phyloP scores from a whole-genome alignment of 495 filamentous ascomycete species.

The Daldinia bambusicola region DNA sequence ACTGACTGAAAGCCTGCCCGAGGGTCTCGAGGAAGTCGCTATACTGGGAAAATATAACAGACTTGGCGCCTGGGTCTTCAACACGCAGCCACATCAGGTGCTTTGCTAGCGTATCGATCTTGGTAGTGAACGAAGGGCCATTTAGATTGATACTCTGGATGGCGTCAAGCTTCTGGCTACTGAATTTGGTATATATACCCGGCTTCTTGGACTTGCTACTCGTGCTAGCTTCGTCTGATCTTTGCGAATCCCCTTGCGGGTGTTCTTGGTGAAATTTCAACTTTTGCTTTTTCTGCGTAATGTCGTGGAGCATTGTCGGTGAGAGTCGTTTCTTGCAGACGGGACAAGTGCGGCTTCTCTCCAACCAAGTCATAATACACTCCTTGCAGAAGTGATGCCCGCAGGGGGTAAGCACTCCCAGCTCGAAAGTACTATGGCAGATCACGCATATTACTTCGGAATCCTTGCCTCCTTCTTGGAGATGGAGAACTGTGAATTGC shows the following conservation, averaged over 20 bases:
- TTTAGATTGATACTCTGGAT: constrained; percentile 85
- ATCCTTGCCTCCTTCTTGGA: constrained; percentile 63
- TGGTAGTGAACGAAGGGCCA: constrained; percentile 80
- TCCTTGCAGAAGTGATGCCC: constrained; percentile 91
- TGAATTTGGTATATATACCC: constrained; percentile 81
- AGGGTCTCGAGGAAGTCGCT: constrained; percentile 82
- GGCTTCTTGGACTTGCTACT: constrained; percentile 41
- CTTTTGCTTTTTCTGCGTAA: constrained; percentile 82
- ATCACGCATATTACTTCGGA: constrained; percentile 80
- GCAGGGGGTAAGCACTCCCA: constrained; percentile 86
- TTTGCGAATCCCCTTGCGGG: constrained; percentile 13
- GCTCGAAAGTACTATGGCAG: constrained; percentile 75
- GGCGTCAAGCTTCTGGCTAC: constrained; percentile 72
- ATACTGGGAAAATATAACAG: constrained; percentile 90
- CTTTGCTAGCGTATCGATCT: constrained; percentile 83
- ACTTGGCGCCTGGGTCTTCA: constrained; percentile 87
- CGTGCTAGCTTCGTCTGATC: constrained; percentile 10
- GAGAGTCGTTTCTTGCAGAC: constrained; percentile 77
- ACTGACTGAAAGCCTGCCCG: constrained; percentile 68
- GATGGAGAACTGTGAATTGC: constrained; percentile 52
- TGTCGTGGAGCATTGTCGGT: constrained; percentile 75
- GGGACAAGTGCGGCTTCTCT: constrained; percentile 71
- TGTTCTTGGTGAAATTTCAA: constrained; percentile 74
- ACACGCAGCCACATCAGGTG: constrained; percentile 87
- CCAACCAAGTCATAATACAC: constrained; percentile 82